These are phyloP conservation scores for Allium cepa DNA, from an alignment of 106 monocot genomes.

Conservation along the genomic window DNA sequence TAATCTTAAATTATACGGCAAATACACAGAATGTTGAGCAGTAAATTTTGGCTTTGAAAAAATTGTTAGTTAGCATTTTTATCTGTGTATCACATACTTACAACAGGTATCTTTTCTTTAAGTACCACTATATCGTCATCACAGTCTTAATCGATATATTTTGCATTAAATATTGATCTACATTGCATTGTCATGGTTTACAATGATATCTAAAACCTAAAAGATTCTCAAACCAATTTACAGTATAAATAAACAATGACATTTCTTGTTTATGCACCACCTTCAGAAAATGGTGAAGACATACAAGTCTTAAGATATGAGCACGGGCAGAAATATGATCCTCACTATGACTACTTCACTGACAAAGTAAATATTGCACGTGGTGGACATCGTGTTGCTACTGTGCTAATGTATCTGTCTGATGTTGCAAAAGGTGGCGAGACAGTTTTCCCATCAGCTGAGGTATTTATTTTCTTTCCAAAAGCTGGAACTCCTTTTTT, in stretches of 20 bases:
- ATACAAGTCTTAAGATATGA: constrained; percentile 89
- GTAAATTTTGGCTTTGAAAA: too few species aligned
- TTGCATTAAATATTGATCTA: too few species aligned
- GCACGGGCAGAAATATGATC: constrained; percentile 86
- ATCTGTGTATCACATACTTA: too few species aligned
- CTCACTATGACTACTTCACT: constrained; percentile 86
- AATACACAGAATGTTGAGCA: too few species aligned
- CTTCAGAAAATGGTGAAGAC: constrained; percentile 88
- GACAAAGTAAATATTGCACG: constrained; percentile 77
- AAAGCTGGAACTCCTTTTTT: too few species aligned
- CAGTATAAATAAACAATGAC: neutral
- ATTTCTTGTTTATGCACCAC: neutral
- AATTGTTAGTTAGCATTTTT: too few species aligned
- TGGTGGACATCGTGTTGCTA: constrained; percentile 94
- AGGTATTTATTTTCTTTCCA: constrained; percentile 30
- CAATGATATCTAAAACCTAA: too few species aligned
- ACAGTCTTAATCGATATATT: too few species aligned
- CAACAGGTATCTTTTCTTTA: too few species aligned
- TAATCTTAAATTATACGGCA: too few species aligned
- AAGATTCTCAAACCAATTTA: neutral
- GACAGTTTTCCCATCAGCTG: constrained; percentile 78
- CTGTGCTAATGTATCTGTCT: constrained; percentile 88
- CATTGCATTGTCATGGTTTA: too few species aligned
- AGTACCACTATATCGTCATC: too few species aligned
- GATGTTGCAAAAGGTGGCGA: constrained; percentile 93